phyloP scores from a whole-genome alignment of 495 filamentous ascomycete species.

The Xylaria venustula region DNA sequence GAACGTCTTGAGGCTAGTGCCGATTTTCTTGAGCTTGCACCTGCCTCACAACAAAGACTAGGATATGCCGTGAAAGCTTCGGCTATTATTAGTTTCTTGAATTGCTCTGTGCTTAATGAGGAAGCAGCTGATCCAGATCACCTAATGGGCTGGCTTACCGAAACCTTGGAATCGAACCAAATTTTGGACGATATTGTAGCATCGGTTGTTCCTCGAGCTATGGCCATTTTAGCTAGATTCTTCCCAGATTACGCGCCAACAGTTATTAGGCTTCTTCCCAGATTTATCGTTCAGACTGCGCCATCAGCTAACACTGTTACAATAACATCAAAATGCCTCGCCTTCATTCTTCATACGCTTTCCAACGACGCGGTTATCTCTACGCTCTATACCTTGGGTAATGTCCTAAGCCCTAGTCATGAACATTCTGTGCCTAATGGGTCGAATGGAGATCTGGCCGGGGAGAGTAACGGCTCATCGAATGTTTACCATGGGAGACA shows the following conservation, averaged over 20 bases:
- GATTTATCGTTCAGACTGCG: conserved; percentile 80
- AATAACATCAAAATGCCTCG: conserved; percentile 78
- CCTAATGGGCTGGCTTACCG: conserved; percentile 85
- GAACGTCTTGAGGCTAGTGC: conserved; percentile 81
- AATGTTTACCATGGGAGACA: conserved; percentile 53
- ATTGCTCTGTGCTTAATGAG: conserved; percentile 76
- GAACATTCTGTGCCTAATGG: conserved; percentile 43
- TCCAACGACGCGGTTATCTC: conserved; percentile 93
- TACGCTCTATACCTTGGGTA: conserved; percentile 90
- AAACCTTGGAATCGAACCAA: conserved; percentile 74
- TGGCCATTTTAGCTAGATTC: conserved; percentile 75
- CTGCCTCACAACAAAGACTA: conserved; percentile 81
- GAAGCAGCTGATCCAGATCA: conserved; percentile 75
- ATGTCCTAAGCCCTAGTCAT: conserved; percentile 73
- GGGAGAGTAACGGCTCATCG: conserved; percentile 30
- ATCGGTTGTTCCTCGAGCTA: conserved; percentile 70
- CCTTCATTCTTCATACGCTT: conserved; percentile 71
- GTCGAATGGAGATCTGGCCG: conserved; percentile 33
- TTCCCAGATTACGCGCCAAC: conserved; percentile 69
- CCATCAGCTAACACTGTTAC: conserved; percentile 60
- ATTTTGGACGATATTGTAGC: conserved; percentile 77
- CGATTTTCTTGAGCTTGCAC: conserved; percentile 82
- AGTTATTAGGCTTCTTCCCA: conserved; percentile 77
- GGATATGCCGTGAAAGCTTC: conserved; percentile 82
- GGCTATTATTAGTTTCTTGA: conserved; percentile 78